Conservation (phyloP, 352 stramenopile genomes). For the Phytophthora macrochlamydospora region DNA sequence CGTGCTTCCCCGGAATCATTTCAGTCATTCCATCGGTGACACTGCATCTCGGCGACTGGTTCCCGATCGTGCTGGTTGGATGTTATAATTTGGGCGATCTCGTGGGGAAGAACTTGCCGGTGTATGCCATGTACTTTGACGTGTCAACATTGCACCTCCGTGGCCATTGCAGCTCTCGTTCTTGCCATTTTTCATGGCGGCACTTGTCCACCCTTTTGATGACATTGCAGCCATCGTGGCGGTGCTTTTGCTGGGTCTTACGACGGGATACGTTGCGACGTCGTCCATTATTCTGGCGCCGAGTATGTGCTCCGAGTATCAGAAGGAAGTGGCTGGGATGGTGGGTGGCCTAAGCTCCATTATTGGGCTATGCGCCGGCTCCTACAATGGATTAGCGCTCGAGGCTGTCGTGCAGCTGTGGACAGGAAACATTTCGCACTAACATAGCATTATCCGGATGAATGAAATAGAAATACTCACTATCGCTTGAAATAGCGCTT, state of each 20-base stretch:
- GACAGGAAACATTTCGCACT: constrained; percentile 15
- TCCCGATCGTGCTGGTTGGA: constrained; percentile 75
- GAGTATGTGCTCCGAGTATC: constrained; percentile 74
- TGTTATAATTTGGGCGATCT: constrained; percentile 82
- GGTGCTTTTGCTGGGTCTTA: constrained; percentile 63
- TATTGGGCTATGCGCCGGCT: constrained; percentile 72
- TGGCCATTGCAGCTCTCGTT: constrained; percentile 71
- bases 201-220: constrained; percentile 57
- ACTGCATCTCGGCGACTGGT: constrained; percentile 66
- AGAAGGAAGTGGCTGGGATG: constrained; percentile 83
- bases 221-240: constrained; percentile 58
- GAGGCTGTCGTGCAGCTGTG: constrained; percentile 68
- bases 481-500: neutral
- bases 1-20: constrained; percentile 82
- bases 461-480: too few relatives aligned
- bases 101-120: constrained; percentile 77
- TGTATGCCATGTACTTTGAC: constrained; percentile 78
- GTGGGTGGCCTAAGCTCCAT: constrained; percentile 73
- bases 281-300: constrained; percentile 78
- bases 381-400: constrained; percentile 77
- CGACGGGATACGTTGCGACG: constrained; percentile 82
- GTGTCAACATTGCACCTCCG: constrained; percentile 65
- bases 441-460: neutral
- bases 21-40: constrained; percentile 70
- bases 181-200: constrained; percentile 71